Percentiles rank a stretch among this genome's conserved stretches.
Conservation (phyloP, 768 basidiomycete species). For the Boletus eberwhitei region DNA sequence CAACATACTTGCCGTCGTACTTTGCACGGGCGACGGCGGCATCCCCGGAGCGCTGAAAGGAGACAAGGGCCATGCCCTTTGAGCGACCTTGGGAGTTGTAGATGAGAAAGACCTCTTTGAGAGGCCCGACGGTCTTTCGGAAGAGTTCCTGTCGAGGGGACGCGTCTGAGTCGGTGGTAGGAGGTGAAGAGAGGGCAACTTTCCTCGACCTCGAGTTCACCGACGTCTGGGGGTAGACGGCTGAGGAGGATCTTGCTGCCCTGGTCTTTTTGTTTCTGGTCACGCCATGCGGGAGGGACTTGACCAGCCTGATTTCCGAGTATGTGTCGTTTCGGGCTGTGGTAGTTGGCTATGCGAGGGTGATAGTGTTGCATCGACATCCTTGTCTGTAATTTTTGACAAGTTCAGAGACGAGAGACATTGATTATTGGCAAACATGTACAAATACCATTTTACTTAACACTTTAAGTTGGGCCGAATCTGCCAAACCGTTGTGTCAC, state of each 20-base stretch:
- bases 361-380: background rate
- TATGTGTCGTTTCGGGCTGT: constrained; percentile 51
- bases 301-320: constrained; percentile 56
- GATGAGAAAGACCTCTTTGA: constrained; percentile 66
- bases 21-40: constrained; percentile 61
- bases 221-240: constrained; percentile 64
- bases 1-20: constrained; percentile 76
- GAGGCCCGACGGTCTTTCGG: constrained; percentile 69
- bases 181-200: constrained; percentile 11
- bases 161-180: constrained; percentile 5
- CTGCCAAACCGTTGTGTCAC: constrained; percentile 11
- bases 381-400: background rate
- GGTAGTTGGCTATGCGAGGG: constrained; percentile 43
- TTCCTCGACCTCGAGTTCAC: constrained; percentile 66
- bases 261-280: constrained; percentile 34
- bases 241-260: constrained; percentile 71
- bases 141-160: constrained; percentile 59
- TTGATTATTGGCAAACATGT: background rate
- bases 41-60: constrained; percentile 61
- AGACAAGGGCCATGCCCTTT: constrained; percentile 77
- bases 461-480: background rate
- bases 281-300: constrained; percentile 62
- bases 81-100: constrained; percentile 74
- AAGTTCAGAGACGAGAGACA: no score
- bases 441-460: background rate